Percentiles rank a stretch among this genome's conserved stretches.
These are phyloP conservation scores for Ascochyta rabiei DNA, from an alignment of 2,329 filamentous ascomycete genomes.

Conservation along the genomic window DNA sequence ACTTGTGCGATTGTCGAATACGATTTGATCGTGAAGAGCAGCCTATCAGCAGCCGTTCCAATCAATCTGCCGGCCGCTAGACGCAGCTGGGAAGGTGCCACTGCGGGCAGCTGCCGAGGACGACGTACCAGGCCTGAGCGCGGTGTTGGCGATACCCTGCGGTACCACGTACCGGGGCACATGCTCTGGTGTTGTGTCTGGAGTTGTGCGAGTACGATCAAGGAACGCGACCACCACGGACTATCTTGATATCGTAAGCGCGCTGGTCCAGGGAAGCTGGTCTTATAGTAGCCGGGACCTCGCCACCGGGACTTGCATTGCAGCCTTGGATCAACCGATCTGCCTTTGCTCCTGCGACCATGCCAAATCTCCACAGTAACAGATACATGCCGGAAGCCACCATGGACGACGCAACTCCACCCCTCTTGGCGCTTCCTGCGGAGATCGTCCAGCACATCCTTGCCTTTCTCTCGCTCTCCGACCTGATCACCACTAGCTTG, in stretches of 20 bases:
- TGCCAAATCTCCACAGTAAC: conserved; percentile 1
- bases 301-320: neutral
- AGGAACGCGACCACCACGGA: conserved; percentile 2
- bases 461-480: conserved; percentile 65
- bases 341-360: neutral
- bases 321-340: conserved; percentile 6
- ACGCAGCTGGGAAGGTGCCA: conserved; percentile 40
- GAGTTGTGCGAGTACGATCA: conserved; percentile 9
- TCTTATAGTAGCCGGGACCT: conserved; percentile 2
- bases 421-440: conserved; percentile 66
- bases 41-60: conserved; percentile 20
- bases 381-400: conserved; percentile 2
- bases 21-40: conserved; percentile 22
- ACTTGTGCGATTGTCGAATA: conserved; percentile 22
- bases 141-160: conserved; percentile 16
- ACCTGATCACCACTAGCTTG: conserved; percentile 65
- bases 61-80: conserved; percentile 27
- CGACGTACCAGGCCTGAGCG: conserved; percentile 12
- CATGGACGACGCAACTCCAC: conserved; percentile 20
- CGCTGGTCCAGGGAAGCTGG: conserved; percentile 6
- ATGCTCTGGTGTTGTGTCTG: conserved; percentile 14
- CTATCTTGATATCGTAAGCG: conserved; percentile 5
- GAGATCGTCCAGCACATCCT: conserved; percentile 80
- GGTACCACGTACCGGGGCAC: conserved; percentile 11
- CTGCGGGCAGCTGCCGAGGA: conserved; percentile 25